These are phyloP conservation scores for Ophiobolus disseminans DNA, from an alignment of 2,329 filamentous ascomycete genomes.

Conservation along the genomic window DNA sequence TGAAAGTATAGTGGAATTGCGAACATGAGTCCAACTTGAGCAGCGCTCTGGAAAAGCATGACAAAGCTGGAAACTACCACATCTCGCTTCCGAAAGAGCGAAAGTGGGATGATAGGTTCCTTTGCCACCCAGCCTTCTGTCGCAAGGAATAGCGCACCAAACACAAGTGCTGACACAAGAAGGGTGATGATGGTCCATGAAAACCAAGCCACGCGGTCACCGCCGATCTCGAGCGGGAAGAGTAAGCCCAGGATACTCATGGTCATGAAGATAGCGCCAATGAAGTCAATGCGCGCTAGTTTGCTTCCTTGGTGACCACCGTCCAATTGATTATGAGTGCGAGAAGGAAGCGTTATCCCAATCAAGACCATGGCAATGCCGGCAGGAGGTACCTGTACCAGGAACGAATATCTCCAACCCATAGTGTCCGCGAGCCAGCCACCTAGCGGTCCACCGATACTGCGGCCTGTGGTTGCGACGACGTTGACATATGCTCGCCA, in stretches of 20 bases:
- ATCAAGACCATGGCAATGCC: constrained; percentile 59
- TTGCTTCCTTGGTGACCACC: constrained; percentile 14
- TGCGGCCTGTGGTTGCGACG: constrained; percentile 57
- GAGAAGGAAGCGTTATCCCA: constrained; percentile 29
- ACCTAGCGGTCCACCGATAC: constrained; percentile 63
- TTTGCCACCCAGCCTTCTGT: constrained; percentile 54
- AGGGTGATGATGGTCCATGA: constrained; percentile 43
- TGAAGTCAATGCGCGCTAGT: constrained; percentile 65
- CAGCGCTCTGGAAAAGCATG: constrained; percentile 60
- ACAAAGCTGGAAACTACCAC: constrained; percentile 63
- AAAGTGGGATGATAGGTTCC: constrained; percentile 67
- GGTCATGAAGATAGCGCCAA: constrained; percentile 59
- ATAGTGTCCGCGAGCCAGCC: constrained; percentile 68
- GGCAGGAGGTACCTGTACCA: constrained; percentile 64
- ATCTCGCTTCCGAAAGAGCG: constrained; percentile 59
- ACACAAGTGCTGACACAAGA: constrained; percentile 39
- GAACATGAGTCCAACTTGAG: constrained; percentile 70
- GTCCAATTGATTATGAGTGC: neutral
- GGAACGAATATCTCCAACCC: constrained; percentile 72
- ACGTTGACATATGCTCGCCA: constrained; percentile 62
- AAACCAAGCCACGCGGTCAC: constrained; percentile 51
- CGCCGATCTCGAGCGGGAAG: constrained; percentile 58
- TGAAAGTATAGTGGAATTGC: constrained; percentile 74
- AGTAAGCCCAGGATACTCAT: constrained; percentile 54
- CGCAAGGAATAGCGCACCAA: constrained; percentile 33